Conservation (phyloP, 2,329 filamentous ascomycete species). For the Talaromyces marneffei region DNA sequence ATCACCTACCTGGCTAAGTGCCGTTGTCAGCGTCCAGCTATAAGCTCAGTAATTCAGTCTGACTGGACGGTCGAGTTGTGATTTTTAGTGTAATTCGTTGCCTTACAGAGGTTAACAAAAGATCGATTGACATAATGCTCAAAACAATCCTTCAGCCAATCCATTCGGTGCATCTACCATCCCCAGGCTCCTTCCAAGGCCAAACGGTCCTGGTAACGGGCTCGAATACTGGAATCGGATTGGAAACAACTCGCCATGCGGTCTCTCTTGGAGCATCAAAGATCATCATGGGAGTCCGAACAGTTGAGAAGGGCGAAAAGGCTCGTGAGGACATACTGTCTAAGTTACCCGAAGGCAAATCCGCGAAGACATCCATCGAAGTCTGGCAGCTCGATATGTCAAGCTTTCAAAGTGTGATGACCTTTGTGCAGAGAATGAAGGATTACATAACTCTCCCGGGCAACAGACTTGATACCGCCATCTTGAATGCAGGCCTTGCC, state of each 20-base stretch:
- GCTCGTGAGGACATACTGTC: constrained; percentile 38
- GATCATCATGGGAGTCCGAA: constrained; percentile 36
- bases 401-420: constrained; percentile 35
- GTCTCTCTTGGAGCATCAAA: constrained; percentile 13
- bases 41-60: neutral
- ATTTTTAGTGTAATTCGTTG: neutral
- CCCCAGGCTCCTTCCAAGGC: constrained; percentile 1
- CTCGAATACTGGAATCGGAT: constrained; percentile 14
- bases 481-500: constrained; percentile 37
- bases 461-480: constrained; percentile 29
- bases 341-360: constrained; percentile 13
- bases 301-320: constrained; percentile 37
- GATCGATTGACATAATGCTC: neutral
- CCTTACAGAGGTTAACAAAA: neutral
- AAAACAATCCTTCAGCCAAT: constrained; percentile 9
- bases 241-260: constrained; percentile 6
- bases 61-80: neutral
- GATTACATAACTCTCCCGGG: constrained; percentile 23
- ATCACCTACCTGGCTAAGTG: neutral
- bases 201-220: constrained; percentile 14
- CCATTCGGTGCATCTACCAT: constrained; percentile 1
- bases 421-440: constrained; percentile 24
- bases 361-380: constrained; percentile 24
- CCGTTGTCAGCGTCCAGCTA: neutral
- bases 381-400: constrained; percentile 45